Evolutionary conservation across 1,284 basidiomycete genomes (phyloP).

Genomic region (Moniliophthora roreri): DNA sequence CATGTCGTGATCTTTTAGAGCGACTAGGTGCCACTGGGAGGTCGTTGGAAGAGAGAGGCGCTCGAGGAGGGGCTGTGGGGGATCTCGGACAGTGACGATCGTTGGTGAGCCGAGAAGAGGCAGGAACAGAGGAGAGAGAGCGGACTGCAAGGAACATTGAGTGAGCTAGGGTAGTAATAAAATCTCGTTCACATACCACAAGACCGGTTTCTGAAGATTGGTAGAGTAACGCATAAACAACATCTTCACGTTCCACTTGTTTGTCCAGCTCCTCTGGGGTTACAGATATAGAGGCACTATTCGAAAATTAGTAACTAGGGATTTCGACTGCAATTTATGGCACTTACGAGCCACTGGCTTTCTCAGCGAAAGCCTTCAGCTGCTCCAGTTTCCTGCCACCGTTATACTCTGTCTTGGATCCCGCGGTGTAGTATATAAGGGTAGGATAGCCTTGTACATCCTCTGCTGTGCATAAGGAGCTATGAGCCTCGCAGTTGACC

Average conservation of each 20-base stretch:
- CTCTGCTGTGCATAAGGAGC: constrained; percentile 62
- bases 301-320: constrained; percentile 17
- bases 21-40: constrained; percentile 59
- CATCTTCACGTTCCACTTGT: constrained; percentile 54
- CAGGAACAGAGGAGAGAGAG: constrained; percentile 33
- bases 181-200: constrained; percentile 36
- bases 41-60: constrained; percentile 48
- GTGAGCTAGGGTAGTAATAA: background rate
- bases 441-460: constrained; percentile 80
- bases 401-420: constrained; percentile 62
- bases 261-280: constrained; percentile 52
- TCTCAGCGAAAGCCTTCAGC: constrained; percentile 71
- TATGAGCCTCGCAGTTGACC: constrained; percentile 82
- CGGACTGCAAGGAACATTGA: constrained; percentile 23
- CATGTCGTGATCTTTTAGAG: constrained; percentile 70
- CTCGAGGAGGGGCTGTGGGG: constrained; percentile 43
- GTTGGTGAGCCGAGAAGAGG: constrained; percentile 69
- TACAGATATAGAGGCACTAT: constrained; percentile 43
- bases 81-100: constrained; percentile 57
- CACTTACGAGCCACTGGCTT: constrained; percentile 63
- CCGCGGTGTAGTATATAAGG: constrained; percentile 61
- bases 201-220: constrained; percentile 39
- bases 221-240: constrained; percentile 77
- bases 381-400: constrained; percentile 68
- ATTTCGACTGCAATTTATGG: background rate